A percentile compares a stretch with the other conserved stretches of the same genome.
Conservation (phyloP, 2,329 filamentous ascomycete genomes). For the Ceratocystis destructans region DNA sequence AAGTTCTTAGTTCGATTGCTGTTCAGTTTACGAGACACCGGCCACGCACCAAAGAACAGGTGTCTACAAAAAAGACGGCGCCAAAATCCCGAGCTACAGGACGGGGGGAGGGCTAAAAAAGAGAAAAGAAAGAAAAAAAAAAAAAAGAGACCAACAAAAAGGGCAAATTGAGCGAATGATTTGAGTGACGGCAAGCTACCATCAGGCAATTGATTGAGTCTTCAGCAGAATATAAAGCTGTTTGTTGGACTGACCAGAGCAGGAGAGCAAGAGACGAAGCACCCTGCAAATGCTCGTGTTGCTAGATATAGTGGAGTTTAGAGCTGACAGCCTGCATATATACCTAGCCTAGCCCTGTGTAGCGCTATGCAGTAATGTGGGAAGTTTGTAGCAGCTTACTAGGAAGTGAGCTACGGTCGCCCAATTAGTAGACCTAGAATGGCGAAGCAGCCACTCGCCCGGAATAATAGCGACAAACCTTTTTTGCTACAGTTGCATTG, state of each 20-base stretch:
- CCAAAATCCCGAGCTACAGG: not conserved
- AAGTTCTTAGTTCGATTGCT: slow-evolving; percentile 14
- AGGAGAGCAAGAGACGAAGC: not conserved
- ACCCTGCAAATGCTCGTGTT: too few species aligned
- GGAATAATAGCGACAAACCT: too few species aligned
- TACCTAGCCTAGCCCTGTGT: too few species aligned
- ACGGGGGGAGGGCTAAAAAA: not conserved
- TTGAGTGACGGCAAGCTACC: not conserved
- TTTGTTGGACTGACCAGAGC: not conserved
- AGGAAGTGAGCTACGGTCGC: too few species aligned
- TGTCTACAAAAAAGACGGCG: slow-evolving; percentile 16
- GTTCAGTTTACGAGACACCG: slow-evolving; percentile 17
- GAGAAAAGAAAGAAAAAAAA: not conserved
- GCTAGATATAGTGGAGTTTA: too few species aligned
- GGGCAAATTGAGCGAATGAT: not conserved
- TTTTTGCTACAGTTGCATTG: too few species aligned
- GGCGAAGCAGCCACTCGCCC: too few species aligned
- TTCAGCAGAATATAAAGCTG: not conserved
- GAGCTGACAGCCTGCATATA: too few species aligned
- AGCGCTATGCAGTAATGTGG: too few species aligned
- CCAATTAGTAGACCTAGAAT: too few species aligned
- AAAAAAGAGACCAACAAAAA: not conserved
- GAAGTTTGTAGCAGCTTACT: too few species aligned
- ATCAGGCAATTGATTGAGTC: not conserved
- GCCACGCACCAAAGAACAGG: slow-evolving; percentile 18